Base-by-base conservation (phyloP, 345 rosid species). In the Hypericum androsaemum region DNA sequence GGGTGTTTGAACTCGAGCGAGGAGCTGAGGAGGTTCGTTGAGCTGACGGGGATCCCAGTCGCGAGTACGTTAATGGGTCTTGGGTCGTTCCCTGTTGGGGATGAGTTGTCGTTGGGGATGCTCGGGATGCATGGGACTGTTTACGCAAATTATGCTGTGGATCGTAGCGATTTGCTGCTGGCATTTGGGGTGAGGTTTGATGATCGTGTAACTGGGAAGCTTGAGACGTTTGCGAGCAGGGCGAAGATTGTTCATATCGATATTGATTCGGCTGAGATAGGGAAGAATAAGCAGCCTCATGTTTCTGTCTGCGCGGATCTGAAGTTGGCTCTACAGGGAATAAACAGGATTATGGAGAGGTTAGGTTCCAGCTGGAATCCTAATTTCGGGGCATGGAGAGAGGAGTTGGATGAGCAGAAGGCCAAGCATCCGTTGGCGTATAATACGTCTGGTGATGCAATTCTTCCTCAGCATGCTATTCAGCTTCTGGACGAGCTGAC, bases 111-210 rank as follows among this genome's bases (percentile, higher is more conserved):
- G 28, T 32, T 46, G 9, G 28, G 22, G 0, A 46, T 46, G 50
- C 50, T 46, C 15, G 50, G 50, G 22, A 46, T 46, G 50, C 50
- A 46, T 16, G 50, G 50, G 50, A 46, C 50, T 6, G 22, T 46
- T 17, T 46, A 46, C 8, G 50, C 50, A 3, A 46, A 46, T 13
- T 46, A 46, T 32, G 50, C 15, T 6, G 22, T 46, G 3, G 50
- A 46, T 10, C 15, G 22, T 6, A 32, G 28, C 14, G 50, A 46
- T 46, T 14, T 46, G 9, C 50, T 46, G 9, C 50, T 46, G 9
- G 50, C 50, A 2, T 46, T 46, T 10, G 50, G 50, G 8, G 50
- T 46, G 3, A 8, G 50, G 0, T 46, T 46, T 16, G 50, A 46
- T 10, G 50, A 46, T 13, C 50, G 50, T 13, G 50, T 13, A 6